These are phyloP conservation scores for Botrytis cinerea DNA, from an alignment of 2,329 filamentous ascomycete genomes.

Conservation along the genomic window DNA sequence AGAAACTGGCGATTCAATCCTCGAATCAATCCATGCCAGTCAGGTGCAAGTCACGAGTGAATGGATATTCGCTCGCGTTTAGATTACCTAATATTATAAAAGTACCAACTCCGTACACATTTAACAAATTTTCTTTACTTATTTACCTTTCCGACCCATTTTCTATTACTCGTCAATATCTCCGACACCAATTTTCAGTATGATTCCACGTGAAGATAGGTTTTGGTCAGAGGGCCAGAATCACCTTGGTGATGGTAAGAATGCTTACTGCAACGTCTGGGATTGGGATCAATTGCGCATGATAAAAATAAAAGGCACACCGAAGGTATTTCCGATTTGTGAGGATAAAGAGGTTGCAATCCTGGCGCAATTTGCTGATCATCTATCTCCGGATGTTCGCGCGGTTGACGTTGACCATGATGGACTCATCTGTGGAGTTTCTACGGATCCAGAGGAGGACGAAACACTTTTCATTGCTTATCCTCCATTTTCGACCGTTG, in stretches of 20 bases:
- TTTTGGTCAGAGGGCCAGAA: neutral
- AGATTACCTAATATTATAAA: too few relatives aligned
- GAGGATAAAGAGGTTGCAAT: neutral
- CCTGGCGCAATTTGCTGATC: neutral
- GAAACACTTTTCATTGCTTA: neutral
- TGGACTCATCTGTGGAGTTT: neutral
- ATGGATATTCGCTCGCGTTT: too few relatives aligned
- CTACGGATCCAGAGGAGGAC: neutral
- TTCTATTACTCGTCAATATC: too few relatives aligned
- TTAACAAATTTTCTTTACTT: too few relatives aligned
- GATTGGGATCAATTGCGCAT: constrained; percentile 5
- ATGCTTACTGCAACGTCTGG: neutral
- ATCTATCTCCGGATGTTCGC: neutral
- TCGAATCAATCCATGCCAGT: too few relatives aligned
- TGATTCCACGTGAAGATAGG: neutral
- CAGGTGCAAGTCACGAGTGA: too few relatives aligned
- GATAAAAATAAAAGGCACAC: neutral
- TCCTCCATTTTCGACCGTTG: neutral
- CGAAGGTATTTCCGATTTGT: too few relatives aligned
- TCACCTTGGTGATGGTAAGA: fast-evolving
- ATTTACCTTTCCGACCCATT: too few relatives aligned
- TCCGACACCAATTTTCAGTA: too few relatives aligned
- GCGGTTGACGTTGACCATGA: neutral
- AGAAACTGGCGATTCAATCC: too few relatives aligned
- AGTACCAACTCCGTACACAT: too few relatives aligned